These are phyloP conservation scores for Toxoplasma gondii DNA, from an alignment of 169 alveolate genomes.

Conservation along the genomic window DNA sequence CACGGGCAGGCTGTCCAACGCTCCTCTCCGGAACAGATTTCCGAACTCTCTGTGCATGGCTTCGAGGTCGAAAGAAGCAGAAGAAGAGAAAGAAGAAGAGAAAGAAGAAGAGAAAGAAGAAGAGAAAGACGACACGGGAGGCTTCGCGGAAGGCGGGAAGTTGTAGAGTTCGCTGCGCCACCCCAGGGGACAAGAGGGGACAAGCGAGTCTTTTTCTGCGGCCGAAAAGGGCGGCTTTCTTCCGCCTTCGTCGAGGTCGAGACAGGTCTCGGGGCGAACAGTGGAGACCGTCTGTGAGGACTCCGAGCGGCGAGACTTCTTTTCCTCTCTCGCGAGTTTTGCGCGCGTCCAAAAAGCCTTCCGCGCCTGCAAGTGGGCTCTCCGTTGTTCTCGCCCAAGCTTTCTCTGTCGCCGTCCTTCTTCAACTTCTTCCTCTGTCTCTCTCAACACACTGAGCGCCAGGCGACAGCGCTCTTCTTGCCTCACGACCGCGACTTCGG, in stretches of 20 bases:
- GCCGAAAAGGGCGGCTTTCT: too few relatives aligned
- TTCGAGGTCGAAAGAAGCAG: background rate
- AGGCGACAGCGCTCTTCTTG: background rate
- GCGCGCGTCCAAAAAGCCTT: background rate
- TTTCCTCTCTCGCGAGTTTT: background rate
- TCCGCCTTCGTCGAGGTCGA: background rate
- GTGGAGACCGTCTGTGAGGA: constrained; percentile 8
- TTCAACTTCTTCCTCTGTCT: constrained; percentile 27
- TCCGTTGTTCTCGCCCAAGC: constrained; percentile 43
- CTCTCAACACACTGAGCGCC: background rate
- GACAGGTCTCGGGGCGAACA: background rate
- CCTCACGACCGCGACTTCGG: background rate
- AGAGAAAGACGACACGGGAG: too few relatives aligned
- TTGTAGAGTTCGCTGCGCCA: constrained; percentile 14
- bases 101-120: too few relatives aligned
- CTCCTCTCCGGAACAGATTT: constrained; percentile 2
- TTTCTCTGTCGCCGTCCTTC: background rate
- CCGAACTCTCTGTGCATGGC: constrained; percentile 5
- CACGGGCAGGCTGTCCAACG: background rate
- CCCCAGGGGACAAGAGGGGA: background rate
- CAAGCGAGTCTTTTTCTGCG: background rate
- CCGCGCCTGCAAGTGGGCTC: background rate
- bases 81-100: background rate
- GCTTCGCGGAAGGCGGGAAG: too few relatives aligned
- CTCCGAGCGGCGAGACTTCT: background rate